phyloP scores from a whole-genome alignment of 176 grass and related monocot genomes.

The Eleusine indica region DNA sequence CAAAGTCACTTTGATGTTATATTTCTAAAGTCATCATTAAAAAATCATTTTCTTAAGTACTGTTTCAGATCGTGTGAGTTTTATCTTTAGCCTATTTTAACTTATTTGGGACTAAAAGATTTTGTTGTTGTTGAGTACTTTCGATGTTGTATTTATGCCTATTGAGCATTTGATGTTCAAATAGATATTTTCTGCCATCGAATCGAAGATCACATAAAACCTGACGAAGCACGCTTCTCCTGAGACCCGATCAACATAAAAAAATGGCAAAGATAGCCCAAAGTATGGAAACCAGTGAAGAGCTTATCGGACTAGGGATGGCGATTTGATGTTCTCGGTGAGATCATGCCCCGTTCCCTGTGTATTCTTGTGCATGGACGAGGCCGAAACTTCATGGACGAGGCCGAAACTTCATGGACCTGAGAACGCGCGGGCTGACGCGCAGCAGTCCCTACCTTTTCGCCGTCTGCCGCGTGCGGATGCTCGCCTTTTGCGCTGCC shows the following conservation, averaged over 20 bases:
- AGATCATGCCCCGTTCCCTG: neutral
- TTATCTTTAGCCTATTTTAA: too few species aligned
- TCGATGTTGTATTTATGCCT: neutral
- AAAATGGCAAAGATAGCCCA: constrained; percentile 61
- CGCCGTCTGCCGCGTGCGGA: neutral
- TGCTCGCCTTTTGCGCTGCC: constrained; percentile 5
- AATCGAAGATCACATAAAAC: constrained; percentile 70
- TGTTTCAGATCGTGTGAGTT: too few species aligned
- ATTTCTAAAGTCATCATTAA: too few species aligned
- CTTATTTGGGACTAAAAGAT: too few species aligned
- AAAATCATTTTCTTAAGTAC: too few species aligned
- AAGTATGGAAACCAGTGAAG: constrained; percentile 94
- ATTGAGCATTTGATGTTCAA: constrained; percentile 10
- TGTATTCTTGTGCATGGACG: neutral
- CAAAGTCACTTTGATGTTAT: too few species aligned
- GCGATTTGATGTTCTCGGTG: neutral
- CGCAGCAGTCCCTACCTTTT: constrained; percentile 7
- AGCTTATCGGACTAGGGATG: constrained; percentile 1
- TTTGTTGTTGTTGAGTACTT: neutral
- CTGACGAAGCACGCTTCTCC: constrained; percentile 69
- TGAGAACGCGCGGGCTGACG: neutral
- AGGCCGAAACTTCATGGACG: neutral
- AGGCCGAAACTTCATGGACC: neutral
- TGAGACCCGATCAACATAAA: constrained; percentile 59
- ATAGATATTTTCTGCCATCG: constrained; percentile 76